A percentile compares a stretch with the other conserved stretches of the same genome.
Conservation (phyloP, 768 basidiomycete species). For the Lactarius psammicola region DNA sequence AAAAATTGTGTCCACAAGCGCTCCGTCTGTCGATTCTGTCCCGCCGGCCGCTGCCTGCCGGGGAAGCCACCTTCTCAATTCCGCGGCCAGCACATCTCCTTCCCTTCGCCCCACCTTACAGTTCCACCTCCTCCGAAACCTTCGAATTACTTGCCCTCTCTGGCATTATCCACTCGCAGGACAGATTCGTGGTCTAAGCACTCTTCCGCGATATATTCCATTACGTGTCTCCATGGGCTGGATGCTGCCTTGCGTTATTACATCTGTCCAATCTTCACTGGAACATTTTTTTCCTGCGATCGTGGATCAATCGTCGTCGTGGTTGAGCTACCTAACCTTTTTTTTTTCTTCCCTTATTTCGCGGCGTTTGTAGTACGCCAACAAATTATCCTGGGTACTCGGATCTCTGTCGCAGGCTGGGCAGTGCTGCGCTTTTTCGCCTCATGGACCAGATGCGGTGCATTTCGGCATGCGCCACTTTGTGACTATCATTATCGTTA, state of each 20-base stretch:
- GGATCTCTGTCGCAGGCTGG: slow-evolving; percentile 11
- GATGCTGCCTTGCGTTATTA: not conserved
- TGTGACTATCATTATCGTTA: slow-evolving; percentile 1
- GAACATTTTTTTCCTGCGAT: not conserved
- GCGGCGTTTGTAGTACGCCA: not conserved
- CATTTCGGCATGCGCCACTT: slow-evolving; percentile 15
- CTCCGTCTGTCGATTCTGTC: slow-evolving; percentile 13
- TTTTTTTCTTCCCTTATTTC: slow-evolving; percentile 9
- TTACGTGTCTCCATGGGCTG: slow-evolving; percentile 8
- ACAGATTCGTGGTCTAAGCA: not conserved
- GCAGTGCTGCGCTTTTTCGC: not conserved
- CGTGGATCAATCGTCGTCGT: slow-evolving; percentile 2
- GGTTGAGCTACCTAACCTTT: not conserved
- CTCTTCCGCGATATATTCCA: not conserved
- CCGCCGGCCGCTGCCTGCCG: slow-evolving; percentile 11
- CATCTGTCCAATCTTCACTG: not conserved
- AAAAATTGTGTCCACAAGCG: not conserved
- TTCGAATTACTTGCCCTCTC: slow-evolving; percentile 8
- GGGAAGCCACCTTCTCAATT: not conserved
- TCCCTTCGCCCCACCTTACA: not conserved
- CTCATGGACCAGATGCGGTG: slow-evolving; percentile 9
- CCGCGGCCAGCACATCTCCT: slow-evolving; percentile 2
- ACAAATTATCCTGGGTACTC: slow-evolving; percentile 19
- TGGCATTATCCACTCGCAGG: not conserved
- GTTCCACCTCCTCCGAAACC: not conserved